phyloP scores from a whole-genome alignment of 1,284 basidiomycete species.

The Pseudozyma flocculosa region DNA sequence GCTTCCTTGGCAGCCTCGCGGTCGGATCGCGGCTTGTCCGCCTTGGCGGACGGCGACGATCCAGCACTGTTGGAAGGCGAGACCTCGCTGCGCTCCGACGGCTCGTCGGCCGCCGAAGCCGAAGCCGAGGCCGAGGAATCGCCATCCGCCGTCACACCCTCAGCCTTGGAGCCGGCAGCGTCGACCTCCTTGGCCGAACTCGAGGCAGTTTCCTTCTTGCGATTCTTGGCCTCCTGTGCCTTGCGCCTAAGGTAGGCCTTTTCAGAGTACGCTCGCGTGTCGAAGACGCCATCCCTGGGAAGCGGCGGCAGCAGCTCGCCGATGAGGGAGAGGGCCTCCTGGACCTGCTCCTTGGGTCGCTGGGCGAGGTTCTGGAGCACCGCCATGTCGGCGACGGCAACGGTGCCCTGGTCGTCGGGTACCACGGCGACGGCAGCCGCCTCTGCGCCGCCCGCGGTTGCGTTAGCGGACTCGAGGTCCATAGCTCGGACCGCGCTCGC shows the following conservation, averaged over 20 bases:
- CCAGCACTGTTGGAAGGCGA: slow-evolving; percentile 1
- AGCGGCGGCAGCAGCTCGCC: slow-evolving; percentile 52
- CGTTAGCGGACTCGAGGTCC: neutral
- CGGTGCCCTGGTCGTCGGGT: slow-evolving; percentile 1
- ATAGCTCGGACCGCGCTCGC: neutral
- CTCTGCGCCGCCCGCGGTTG: slow-evolving; percentile 4
- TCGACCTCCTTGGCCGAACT: slow-evolving; percentile 4
- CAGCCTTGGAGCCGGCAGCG: neutral
- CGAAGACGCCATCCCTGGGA: slow-evolving; percentile 81
- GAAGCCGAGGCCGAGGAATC: too few species aligned
- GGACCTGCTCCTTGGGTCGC: slow-evolving; percentile 76
- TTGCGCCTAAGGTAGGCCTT: slow-evolving; percentile 66
- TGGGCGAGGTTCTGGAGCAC: slow-evolving; percentile 96
- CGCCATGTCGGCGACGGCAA: slow-evolving; percentile 72
- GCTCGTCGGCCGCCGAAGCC: neutral
- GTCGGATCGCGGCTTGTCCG: slow-evolving; percentile 28
- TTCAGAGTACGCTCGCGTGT: slow-evolving; percentile 83
- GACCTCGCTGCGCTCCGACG: slow-evolving; percentile 1
- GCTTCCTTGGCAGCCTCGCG: slow-evolving; percentile 37
- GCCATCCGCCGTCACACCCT: too few species aligned
- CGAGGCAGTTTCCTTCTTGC: neutral
- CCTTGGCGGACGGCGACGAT: slow-evolving; percentile 20
- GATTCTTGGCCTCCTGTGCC: slow-evolving; percentile 2
- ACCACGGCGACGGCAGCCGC: slow-evolving; percentile 19
- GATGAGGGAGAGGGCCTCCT: slow-evolving; percentile 51